Evolutionary conservation across 495 filamentous ascomycete genomes (phyloP), one percentile per base, ranked within the genome.

Genomic region (Parathielavia hyrcaniae): DNA sequence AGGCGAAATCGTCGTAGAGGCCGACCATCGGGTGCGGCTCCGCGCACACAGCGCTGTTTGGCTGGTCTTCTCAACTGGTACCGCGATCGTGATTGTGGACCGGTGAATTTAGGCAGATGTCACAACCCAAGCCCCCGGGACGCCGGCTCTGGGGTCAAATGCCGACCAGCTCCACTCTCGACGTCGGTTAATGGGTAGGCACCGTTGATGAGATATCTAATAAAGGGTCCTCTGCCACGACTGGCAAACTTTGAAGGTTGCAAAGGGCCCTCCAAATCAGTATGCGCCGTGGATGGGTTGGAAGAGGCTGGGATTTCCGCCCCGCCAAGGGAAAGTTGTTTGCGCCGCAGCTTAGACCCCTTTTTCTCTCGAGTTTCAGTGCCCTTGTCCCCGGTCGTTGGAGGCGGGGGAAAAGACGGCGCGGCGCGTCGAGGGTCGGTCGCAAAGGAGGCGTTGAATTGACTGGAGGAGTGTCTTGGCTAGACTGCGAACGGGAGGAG

Each of bases 81-180:
- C 50, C 9, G 60, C 58, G 41, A 43, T 58, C 26, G 41, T 17
- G 55, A 36, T 55, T 58, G 60, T 62, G 60, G 60, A 62, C 44
- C 55, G 59, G 17, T 52, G 60, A 49, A 62, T 62, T 62, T 62
- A 62, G 60, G 55, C 60, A 47, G 30, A 47, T 62, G 50, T 50
- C 32, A 41, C 51, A 26, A 38, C n/a, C 41, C 54, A 20, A 58
- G 47, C 14, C 60, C 51, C 52, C 59, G 60, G 60, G 55, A 20
- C 60, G 55, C 34, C 36, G 4, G 45, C 47, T 10, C 39, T 50
- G 36, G 55, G 47, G 52, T 39, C 20, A 26, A 57, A 43, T 48
- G 48, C 53, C 30, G 50, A 34, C 38, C 34, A 47, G 55, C 55
- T 62, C 55, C 55, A 58, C 55, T 62, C 22, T 51, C 14, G n/a